These are phyloP conservation scores for Calcarisporium arbuscula DNA, from an alignment of 2,329 filamentous ascomycete genomes.

Conservation along the genomic window DNA sequence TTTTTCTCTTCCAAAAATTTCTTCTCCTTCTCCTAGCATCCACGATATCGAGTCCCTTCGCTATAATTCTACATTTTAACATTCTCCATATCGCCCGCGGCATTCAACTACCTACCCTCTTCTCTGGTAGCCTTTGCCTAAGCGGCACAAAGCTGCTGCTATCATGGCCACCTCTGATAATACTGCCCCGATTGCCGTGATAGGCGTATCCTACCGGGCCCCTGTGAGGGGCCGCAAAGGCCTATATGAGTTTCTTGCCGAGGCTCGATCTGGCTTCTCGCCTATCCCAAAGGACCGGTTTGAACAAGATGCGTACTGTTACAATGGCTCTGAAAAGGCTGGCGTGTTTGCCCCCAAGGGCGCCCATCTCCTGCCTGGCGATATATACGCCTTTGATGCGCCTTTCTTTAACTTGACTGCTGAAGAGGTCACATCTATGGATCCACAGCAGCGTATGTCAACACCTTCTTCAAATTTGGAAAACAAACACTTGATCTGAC, in stretches of 20 bases:
- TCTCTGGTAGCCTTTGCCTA: too few relatives aligned
- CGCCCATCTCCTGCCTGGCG: conserved; percentile 17
- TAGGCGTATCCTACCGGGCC: conserved; percentile 8
- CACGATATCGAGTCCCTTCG: too few relatives aligned
- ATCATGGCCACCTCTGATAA: too few relatives aligned
- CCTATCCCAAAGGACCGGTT: conserved; percentile 37
- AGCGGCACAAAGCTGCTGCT: too few relatives aligned
- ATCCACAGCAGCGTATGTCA: conserved; percentile 14
- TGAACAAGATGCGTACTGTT: conserved; percentile 30
- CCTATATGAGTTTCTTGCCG: conserved; percentile 10
- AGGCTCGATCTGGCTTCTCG: conserved; percentile 25
- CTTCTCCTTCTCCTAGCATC: too few relatives aligned
- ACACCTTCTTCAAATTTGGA: not conserved
- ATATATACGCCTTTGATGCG: conserved; percentile 15
- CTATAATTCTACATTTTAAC: too few relatives aligned
- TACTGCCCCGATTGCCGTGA: conserved; percentile 8
- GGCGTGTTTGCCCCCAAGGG: conserved; percentile 8
- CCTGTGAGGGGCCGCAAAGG: conserved; percentile 10
- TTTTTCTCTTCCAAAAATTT: too few relatives aligned
- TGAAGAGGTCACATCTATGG: conserved; percentile 20
- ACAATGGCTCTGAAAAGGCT: conserved; percentile 17
- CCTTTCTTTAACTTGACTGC: conserved; percentile 16
- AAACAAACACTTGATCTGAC: not conserved
- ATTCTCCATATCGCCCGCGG: too few relatives aligned
- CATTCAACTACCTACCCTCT: too few relatives aligned